Conservation (phyloP, 768 basidiomycete species). For the Xerocomellus dryophilus region DNA sequence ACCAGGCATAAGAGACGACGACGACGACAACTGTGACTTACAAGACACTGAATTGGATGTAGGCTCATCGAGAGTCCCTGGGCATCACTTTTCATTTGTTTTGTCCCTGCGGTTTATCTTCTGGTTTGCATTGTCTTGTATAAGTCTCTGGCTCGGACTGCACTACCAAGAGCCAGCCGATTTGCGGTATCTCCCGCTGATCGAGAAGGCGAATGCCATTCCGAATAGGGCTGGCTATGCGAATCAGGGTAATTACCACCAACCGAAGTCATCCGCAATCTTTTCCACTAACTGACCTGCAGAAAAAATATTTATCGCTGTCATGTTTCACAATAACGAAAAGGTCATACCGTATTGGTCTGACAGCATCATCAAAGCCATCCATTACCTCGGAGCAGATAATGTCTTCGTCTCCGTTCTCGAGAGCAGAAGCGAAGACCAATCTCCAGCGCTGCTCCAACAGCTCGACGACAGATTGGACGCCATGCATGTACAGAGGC, state of each 20-base stretch:
- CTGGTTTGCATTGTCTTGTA: constrained; percentile 5
- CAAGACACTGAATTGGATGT: not conserved
- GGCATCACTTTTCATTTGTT: not conserved
- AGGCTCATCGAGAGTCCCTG: not conserved
- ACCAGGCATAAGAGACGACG: not conserved
- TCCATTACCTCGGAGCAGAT: constrained; percentile 39
- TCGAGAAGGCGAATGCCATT: constrained; percentile 12
- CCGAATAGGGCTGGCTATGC: constrained; percentile 15
- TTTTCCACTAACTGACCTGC: not conserved
- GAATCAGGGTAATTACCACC: constrained; percentile 8
- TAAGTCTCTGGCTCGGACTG: constrained; percentile 1
- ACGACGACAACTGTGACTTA: not conserved
- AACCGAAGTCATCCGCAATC: no score
- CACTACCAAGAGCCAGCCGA: constrained; percentile 8
- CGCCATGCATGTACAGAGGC: constrained; percentile 10
- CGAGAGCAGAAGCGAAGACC: constrained; percentile 34
- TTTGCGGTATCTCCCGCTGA: constrained; percentile 11
- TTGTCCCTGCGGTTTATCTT: not conserved
- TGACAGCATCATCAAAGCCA: constrained; percentile 31
- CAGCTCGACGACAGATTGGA: constrained; percentile 8
- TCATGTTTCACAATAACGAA: constrained; percentile 41
- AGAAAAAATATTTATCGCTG: constrained; percentile 24
- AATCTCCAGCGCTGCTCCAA: constrained; percentile 9
- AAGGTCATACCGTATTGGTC: constrained; percentile 40
- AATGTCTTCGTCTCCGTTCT: constrained; percentile 44